phyloP scores from a whole-genome alignment of 306 rosid species.

The Trifolium dubium region DNA sequence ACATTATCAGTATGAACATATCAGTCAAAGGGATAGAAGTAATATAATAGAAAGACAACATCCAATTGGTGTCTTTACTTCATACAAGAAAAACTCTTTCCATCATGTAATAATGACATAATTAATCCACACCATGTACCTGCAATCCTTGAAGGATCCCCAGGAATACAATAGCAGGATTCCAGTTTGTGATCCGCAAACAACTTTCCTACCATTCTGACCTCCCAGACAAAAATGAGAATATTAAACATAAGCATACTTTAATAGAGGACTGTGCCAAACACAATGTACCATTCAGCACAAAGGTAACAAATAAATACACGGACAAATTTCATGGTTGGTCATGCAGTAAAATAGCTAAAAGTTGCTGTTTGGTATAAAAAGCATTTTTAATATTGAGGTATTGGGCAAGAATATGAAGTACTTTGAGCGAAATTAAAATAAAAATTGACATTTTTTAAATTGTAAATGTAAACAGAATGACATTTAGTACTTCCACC shows the following conservation, averaged over 20 bases:
- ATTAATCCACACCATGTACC: slow-evolving; percentile 51
- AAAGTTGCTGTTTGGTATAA: neutral
- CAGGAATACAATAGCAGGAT: slow-evolving; percentile 77
- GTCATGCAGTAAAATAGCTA: neutral
- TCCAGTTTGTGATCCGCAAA: slow-evolving; percentile 88
- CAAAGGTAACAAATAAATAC: slow-evolving; percentile 7
- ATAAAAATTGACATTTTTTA: neutral
- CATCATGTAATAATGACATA: slow-evolving; percentile 15
- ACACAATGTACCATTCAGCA: neutral
- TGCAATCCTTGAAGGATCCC: slow-evolving; percentile 93
- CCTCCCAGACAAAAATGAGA: slow-evolving; percentile 1
- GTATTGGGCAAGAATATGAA: slow-evolving; percentile 2
- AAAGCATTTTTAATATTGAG: neutral
- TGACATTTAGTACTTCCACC: neutral
- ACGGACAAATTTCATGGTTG: neutral
- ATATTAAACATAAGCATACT: slow-evolving; percentile 16
- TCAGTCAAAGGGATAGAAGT: slow-evolving; percentile 31
- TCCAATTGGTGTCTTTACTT: neutral
- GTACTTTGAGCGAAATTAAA: neutral
- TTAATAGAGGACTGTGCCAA: slow-evolving; percentile 23
- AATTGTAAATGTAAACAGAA: neutral
- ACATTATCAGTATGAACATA: slow-evolving; percentile 41
- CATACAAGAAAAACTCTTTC: slow-evolving; percentile 8
- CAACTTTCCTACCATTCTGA: slow-evolving; percentile 87
- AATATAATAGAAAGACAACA: slow-evolving; percentile 8